These are phyloP conservation scores for Hyphopichia buzzinii DNA, from an alignment of 1,139 yeast species.

Conservation along the genomic window DNA sequence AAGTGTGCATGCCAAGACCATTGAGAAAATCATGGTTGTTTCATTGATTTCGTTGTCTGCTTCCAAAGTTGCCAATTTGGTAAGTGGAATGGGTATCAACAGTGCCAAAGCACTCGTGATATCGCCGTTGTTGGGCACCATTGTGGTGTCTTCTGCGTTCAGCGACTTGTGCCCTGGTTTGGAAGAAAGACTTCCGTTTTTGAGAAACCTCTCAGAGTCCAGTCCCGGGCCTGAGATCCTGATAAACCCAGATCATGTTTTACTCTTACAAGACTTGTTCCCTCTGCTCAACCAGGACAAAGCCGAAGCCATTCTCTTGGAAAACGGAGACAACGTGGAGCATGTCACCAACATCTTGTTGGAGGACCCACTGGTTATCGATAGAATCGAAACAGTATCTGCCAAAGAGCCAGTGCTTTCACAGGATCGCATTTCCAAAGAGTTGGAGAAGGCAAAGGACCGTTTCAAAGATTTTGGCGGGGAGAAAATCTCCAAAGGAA, in stretches of 20 bases:
- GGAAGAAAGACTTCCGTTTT: conserved; percentile 44
- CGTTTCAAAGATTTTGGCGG: conserved; percentile 8
- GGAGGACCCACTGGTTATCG: conserved; percentile 48
- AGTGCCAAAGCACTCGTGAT: conserved; percentile 38
- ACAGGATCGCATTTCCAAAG: conserved; percentile 9
- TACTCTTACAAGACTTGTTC: conserved; percentile 52
- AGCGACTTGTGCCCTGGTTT: conserved; percentile 49
- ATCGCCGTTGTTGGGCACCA: conserved; percentile 54
- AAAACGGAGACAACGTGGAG: conserved; percentile 55
- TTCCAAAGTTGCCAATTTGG: conserved; percentile 37
- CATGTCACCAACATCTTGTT: conserved; percentile 56
- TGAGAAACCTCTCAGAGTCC: conserved; percentile 17
- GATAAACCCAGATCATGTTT: conserved; percentile 38
- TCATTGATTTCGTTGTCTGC: conserved; percentile 52
- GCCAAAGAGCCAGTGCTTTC: neutral
- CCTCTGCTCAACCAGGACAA: conserved; percentile 51
- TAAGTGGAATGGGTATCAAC: conserved; percentile 45
- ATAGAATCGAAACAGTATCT: neutral
- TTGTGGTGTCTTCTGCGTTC: conserved; percentile 46
- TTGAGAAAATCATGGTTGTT: conserved; percentile 50
- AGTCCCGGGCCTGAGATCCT: conserved; percentile 8
- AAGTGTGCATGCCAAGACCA: conserved; percentile 45
- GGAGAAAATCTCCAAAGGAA: conserved; percentile 18
- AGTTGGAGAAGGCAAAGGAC: conserved; percentile 3
- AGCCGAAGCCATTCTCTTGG: conserved; percentile 45